phyloP scores from a whole-genome alignment of 1,139 yeast species.

The Pichia norvegensis region DNA sequence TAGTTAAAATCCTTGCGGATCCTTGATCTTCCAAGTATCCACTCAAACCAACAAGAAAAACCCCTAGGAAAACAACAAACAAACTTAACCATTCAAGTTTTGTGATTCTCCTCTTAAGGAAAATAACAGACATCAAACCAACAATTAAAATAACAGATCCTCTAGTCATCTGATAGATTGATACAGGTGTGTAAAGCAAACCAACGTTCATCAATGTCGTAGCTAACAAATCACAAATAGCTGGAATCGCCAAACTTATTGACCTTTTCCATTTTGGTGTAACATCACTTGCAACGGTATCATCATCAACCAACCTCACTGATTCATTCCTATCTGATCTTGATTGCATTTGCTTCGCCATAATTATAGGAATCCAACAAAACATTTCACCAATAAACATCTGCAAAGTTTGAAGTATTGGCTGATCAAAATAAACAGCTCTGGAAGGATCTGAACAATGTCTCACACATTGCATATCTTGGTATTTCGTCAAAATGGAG shows the following conservation, averaged over 20 bases:
- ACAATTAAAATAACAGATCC: slow-evolving; percentile 75
- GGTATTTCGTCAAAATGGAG: slow-evolving; percentile 68
- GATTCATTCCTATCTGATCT: neutral
- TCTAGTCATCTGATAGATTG: slow-evolving; percentile 77
- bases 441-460: slow-evolving; percentile 44
- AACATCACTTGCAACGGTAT: slow-evolving; percentile 1
- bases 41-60: slow-evolving; percentile 65
- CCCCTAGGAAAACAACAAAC: slow-evolving; percentile 54
- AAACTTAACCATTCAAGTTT: slow-evolving; percentile 65
- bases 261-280: slow-evolving; percentile 20
- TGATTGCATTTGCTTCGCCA: slow-evolving; percentile 3
- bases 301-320: slow-evolving; percentile 1
- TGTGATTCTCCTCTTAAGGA: slow-evolving; percentile 49
- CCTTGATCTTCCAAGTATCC: slow-evolving; percentile 31
- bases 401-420: slow-evolving; percentile 71
- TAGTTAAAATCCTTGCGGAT: neutral
- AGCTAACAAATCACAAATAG: slow-evolving; percentile 63
- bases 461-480: slow-evolving; percentile 66
- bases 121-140: slow-evolving; percentile 60
- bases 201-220: slow-evolving; percentile 77
- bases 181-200: slow-evolving; percentile 67
- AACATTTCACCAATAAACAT: slow-evolving; percentile 74
- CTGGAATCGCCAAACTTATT: slow-evolving; percentile 47
- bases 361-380: slow-evolving; percentile 36
- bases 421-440: slow-evolving; percentile 57